Conservation (phyloP, 2,329 filamentous ascomycete species). For the Talaromyces sp. region DNA sequence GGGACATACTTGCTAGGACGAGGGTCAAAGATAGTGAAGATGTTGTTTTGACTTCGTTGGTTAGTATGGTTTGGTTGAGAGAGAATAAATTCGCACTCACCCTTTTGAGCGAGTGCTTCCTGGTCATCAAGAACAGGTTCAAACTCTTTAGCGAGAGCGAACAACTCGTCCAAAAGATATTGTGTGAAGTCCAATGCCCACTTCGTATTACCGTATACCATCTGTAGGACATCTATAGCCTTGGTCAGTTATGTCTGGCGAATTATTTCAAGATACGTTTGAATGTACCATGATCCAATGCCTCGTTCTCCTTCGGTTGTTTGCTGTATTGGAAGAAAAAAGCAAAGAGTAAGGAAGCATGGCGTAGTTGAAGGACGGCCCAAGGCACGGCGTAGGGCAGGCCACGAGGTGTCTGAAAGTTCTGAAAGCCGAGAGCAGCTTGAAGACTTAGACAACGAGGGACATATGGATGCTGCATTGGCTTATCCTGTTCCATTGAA, state of each 20-base stretch:
- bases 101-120: slow-evolving; percentile 36
- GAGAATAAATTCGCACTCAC: slow-evolving; percentile 22
- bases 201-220: slow-evolving; percentile 68
- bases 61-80: neutral
- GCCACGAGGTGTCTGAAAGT: slow-evolving; percentile 58
- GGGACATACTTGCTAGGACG: slow-evolving; percentile 68
- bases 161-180: slow-evolving; percentile 54
- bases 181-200: slow-evolving; percentile 69
- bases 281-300: slow-evolving; percentile 55
- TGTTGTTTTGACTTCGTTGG: slow-evolving; percentile 32
- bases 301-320: slow-evolving; percentile 43
- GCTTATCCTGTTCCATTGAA: slow-evolving; percentile 69
- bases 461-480: slow-evolving; percentile 69
- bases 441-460: slow-evolving; percentile 75
- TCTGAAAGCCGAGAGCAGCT: slow-evolving; percentile 70
- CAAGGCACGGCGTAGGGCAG: slow-evolving; percentile 72
- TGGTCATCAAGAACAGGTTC: slow-evolving; percentile 32
- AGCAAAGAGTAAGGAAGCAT: slow-evolving; percentile 60
- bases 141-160: slow-evolving; percentile 42
- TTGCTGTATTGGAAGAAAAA: slow-evolving; percentile 63
- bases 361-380: slow-evolving; percentile 69
- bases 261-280: neutral
- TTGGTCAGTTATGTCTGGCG: slow-evolving; percentile 16
- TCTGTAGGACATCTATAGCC: slow-evolving; percentile 62
- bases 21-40: slow-evolving; percentile 49